Percentiles rank a stretch among this genome's conserved stretches.
Evolutionary conservation across 225 moss, liverwort and hornwort genomes (phyloP).

Genomic region (Pseudoscleropodium purum): DNA sequence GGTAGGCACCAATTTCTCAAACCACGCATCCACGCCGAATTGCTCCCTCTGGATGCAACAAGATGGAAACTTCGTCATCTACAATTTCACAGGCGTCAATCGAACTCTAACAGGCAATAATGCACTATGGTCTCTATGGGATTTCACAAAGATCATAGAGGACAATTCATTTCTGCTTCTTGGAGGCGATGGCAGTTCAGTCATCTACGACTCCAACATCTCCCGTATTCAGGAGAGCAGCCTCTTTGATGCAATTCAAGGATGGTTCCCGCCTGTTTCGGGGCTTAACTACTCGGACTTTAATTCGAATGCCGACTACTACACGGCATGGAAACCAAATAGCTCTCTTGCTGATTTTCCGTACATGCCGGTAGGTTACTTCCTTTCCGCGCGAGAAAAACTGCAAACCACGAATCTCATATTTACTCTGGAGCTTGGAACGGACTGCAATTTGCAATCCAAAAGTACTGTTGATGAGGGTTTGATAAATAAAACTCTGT

Average conservation of each 20-base stretch:
- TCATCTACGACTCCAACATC: background rate
- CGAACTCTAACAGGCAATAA: fast-evolving
- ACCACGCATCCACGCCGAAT: background rate
- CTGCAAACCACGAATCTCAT: background rate
- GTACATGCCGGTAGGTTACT: background rate
- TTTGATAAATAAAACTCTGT: background rate
- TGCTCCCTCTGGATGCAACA: background rate
- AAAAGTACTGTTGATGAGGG: background rate
- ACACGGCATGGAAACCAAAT: background rate
- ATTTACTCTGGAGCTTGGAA: background rate
- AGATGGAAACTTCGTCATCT: background rate
- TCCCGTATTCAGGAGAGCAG: fast-evolving
- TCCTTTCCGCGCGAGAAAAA: background rate
- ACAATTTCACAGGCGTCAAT: background rate
- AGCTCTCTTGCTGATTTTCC: background rate
- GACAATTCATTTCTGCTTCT: background rate
- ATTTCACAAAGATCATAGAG: fast-evolving
- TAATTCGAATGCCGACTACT: background rate
- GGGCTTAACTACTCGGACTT: background rate
- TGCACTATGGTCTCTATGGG: fast-evolving
- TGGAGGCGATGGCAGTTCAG: background rate
- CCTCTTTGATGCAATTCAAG: background rate
- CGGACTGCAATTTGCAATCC: background rate
- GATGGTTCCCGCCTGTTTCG: fast-evolving
- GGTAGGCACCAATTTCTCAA: no score